Conservation (phyloP, 2,329 filamentous ascomycete genomes). For the Esteya vermicola region DNA sequence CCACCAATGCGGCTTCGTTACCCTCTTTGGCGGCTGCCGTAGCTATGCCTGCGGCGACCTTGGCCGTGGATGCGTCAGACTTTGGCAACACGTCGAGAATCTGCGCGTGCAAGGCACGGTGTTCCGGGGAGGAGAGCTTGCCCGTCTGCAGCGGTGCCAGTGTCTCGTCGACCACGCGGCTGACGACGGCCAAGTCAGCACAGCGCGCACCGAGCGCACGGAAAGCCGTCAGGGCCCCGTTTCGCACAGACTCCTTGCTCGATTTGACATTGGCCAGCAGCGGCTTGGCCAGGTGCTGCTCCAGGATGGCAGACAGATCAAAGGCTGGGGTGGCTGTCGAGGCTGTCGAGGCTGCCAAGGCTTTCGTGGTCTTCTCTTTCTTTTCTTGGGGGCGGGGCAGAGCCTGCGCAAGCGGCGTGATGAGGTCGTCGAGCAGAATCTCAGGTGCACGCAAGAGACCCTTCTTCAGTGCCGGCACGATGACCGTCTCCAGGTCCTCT, state of each 20-base stretch:
- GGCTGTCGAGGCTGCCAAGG: no score
- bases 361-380: no score
- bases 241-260: constrained; percentile 63
- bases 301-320: constrained; percentile 65
- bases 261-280: constrained; percentile 86
- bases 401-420: constrained; percentile 58
- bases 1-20: constrained; percentile 67
- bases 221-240: constrained; percentile 64
- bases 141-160: constrained; percentile 64
- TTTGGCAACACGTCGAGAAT: constrained; percentile 55
- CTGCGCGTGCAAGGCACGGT: constrained; percentile 69
- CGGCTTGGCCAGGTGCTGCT: constrained; percentile 65
- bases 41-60: constrained; percentile 52
- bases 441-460: constrained; percentile 80
- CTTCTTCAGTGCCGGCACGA: constrained; percentile 78
- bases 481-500: constrained; percentile 60
- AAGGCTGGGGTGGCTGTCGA: no score
- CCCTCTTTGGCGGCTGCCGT: constrained; percentile 67
- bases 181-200: constrained; percentile 39
- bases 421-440: constrained; percentile 66
- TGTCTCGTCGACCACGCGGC: constrained; percentile 64
- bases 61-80: constrained; percentile 47
- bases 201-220: constrained; percentile 50
- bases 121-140: constrained; percentile 74
- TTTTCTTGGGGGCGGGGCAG: no score